Evolutionary conservation across 2,329 filamentous ascomycete genomes (phyloP).

Genomic region (Diplocarpon mali): DNA sequence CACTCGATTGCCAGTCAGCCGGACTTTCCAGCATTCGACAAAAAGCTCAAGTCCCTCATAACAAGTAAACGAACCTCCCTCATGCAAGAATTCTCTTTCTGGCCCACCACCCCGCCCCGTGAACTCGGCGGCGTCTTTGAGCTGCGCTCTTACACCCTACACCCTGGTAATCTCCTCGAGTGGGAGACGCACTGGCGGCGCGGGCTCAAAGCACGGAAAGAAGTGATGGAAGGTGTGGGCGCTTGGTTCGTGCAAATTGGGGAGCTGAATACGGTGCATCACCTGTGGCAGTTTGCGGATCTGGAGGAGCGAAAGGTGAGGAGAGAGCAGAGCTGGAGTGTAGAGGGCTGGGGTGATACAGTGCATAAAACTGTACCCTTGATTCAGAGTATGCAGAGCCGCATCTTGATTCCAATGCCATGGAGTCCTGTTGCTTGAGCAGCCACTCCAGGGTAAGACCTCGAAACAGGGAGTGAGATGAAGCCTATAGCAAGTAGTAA

Average conservation of each 20-base stretch:
- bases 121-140: conserved; percentile 89
- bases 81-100: conserved; percentile 99
- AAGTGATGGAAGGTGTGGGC: conserved; percentile 97
- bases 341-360: conserved; percentile 92
- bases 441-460: neutral
- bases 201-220: conserved; percentile 77
- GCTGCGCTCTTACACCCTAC: conserved; percentile 88
- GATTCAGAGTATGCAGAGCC: conserved; percentile 93
- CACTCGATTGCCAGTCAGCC: conserved; percentile 74
- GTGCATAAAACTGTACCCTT: conserved; percentile 97
- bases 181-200: conserved; percentile 98
- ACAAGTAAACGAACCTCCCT: conserved; percentile 75
- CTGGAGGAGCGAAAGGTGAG: conserved; percentile 84
- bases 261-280: conserved; percentile 93
- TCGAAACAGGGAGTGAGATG: neutral
- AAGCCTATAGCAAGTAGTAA: neutral
- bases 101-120: conserved; percentile 88
- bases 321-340: conserved; percentile 88
- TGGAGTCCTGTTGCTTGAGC: conserved; percentile 74
- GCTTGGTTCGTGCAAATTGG: conserved; percentile 99
- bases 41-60: conserved; percentile 76
- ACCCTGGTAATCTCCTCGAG: conserved; percentile 90
- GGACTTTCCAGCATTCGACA: conserved; percentile 74
- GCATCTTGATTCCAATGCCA: conserved; percentile 85
- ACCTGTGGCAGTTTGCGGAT: conserved; percentile 97